Percentiles rank a stretch among this genome's conserved stretches.
These are phyloP conservation scores for Xylariaceae sp. DNA, from an alignment of 2,329 filamentous ascomycete genomes.

Conservation along the genomic window DNA sequence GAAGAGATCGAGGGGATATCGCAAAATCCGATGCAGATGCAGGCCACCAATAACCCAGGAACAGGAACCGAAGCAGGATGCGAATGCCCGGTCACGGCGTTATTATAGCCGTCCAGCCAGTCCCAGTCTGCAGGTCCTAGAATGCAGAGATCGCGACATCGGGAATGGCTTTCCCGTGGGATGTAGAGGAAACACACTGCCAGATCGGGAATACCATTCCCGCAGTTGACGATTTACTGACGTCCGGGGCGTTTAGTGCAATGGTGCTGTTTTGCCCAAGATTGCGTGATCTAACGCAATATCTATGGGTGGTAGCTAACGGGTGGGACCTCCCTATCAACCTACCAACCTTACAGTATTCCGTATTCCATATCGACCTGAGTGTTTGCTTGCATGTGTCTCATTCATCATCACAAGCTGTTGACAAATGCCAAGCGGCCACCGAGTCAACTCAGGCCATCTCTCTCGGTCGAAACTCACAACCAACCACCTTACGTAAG, in stretches of 20 bases:
- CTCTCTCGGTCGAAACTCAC: no score
- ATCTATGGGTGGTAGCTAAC: not conserved
- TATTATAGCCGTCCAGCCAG: conserved; percentile 15
- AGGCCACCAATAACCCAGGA: not conserved
- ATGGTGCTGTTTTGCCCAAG: conserved; percentile 12
- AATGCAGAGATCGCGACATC: not conserved
- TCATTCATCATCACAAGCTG: no score
- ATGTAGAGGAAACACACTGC: not conserved
- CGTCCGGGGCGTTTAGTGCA: not conserved
- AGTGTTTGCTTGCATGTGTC: no score
- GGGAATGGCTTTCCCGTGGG: not conserved
- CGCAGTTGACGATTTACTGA: not conserved
- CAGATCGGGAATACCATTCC: conserved; percentile 5
- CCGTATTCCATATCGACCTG: no score
- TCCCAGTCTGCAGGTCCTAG: not conserved
- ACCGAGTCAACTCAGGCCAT: no score
- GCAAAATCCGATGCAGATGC: not conserved
- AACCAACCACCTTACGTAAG: no score
- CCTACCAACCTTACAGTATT: no score
- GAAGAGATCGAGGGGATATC: not conserved
- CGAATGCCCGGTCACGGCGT: not conserved
- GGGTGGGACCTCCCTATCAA: conserved; percentile 2
- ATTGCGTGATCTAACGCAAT: conserved; percentile 24
- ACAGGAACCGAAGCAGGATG: no score
- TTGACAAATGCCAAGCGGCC: no score